Evolutionary conservation across 2,329 filamentous ascomycete species (phyloP).

Genomic region (Thielaviopsis populi): DNA sequence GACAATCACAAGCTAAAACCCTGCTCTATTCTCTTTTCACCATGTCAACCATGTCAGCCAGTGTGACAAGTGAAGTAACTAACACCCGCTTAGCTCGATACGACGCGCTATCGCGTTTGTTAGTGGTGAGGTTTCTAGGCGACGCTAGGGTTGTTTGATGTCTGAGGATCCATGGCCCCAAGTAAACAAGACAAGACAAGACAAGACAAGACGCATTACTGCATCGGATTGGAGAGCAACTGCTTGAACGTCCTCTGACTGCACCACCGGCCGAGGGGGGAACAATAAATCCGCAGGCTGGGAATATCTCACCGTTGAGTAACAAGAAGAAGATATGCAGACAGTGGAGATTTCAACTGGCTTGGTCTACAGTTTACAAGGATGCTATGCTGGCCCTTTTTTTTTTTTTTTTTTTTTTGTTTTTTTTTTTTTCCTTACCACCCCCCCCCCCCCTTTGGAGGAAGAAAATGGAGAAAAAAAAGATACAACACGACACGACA

Average conservation of each 20-base stretch:
- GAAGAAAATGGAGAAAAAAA: neutral
- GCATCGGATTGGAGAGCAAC: neutral
- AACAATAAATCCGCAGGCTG: constrained; percentile 3
- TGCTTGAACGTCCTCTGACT: neutral
- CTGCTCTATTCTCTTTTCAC: neutral
- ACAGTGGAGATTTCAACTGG: neutral
- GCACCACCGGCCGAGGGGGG: neutral
- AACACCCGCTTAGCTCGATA: neutral
- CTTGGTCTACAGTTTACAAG: neutral
- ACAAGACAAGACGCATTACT: neutral
- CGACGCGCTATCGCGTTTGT: neutral
- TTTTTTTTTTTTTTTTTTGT: too few relatives aligned
- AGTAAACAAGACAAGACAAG: too few relatives aligned
- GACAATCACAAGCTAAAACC: constrained; percentile 1
- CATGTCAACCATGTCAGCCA: neutral
- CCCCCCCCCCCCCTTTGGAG: too few relatives aligned
- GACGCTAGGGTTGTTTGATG: neutral
- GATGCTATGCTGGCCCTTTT: neutral
- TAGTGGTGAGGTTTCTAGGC: neutral
- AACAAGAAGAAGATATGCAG: neutral
- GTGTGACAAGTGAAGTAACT: neutral
- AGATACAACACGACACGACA: neutral
- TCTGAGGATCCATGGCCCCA: neutral
- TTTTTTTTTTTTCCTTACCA: too few relatives aligned
- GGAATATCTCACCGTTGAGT: neutral